Conservation (phyloP, 129 eudicot species). For the Apium graveolens region DNA sequence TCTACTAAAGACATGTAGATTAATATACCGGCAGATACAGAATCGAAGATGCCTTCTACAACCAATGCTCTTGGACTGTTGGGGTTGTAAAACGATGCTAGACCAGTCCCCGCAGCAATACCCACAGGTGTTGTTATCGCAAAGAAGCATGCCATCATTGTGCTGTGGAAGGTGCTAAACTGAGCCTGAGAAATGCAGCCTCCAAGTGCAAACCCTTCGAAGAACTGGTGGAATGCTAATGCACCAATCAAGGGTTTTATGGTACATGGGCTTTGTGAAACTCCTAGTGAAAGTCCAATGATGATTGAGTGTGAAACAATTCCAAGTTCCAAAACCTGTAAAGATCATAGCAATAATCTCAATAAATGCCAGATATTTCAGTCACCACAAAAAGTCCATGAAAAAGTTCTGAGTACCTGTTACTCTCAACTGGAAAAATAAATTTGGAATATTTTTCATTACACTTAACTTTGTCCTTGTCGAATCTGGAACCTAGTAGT, state of each 20-base stretch:
- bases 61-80: conserved; percentile 74
- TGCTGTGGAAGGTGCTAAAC: conserved; percentile 32
- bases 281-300: conserved; percentile 85
- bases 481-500: not conserved
- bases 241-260: conserved; percentile 77
- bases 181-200: conserved; percentile 94
- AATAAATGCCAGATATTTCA: not conserved
- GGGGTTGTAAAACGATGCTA: conserved; percentile 61
- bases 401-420: not conserved
- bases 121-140: conserved; percentile 80
- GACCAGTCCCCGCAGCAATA: conserved; percentile 56
- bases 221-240: conserved; percentile 83
- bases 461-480: not conserved
- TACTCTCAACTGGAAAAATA: not conserved
- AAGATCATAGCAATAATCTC: not conserved
- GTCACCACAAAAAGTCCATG: not conserved
- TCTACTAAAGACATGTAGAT: conserved; percentile 94
- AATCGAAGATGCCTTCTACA: conserved; percentile 74
- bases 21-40: conserved; percentile 82
- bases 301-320: conserved; percentile 85
- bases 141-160: conserved; percentile 79
- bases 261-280: conserved; percentile 86
- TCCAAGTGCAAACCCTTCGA: conserved; percentile 95
- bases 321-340: conserved; percentile 89
- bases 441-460: not conserved